Evolutionary conservation across 768 basidiomycete species (phyloP).

Genomic region (Lactifluus subvellereus): DNA sequence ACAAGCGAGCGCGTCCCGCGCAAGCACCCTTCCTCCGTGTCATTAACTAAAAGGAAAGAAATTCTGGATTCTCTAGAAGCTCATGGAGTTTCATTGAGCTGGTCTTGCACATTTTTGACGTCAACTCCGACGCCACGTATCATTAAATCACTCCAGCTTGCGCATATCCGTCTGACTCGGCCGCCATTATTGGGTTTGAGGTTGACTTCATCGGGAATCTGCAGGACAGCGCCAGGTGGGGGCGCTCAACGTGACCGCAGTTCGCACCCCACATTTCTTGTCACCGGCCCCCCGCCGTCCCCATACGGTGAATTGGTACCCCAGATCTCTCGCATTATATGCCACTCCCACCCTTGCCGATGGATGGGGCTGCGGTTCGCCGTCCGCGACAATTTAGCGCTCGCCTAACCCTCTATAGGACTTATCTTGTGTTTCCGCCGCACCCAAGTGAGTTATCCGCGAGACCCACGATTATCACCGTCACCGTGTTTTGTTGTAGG

Average conservation of each 20-base stretch:
- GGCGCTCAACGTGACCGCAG: neutral
- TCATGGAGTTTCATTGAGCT: neutral
- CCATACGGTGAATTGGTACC: neutral
- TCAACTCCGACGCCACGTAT: neutral
- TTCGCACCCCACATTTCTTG: slow-evolving; percentile 1
- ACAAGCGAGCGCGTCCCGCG: neutral
- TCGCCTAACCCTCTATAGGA: slow-evolving; percentile 2
- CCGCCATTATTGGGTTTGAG: neutral
- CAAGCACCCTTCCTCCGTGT: neutral
- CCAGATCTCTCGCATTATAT: neutral
- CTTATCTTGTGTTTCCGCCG: neutral
- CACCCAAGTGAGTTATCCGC: neutral
- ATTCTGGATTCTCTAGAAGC: neutral
- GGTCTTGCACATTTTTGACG: neutral
- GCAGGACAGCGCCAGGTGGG: neutral
- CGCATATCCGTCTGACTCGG: neutral
- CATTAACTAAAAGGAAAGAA: neutral
- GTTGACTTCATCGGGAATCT: neutral
- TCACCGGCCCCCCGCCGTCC: neutral
- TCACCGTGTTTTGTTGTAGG: neutral
- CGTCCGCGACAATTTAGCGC: neutral
- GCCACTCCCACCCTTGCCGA: neutral
- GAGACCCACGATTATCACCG: slow-evolving; percentile 15
- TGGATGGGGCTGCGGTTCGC: neutral
- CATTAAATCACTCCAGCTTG: neutral